Conservation (phyloP, 345 rosid species). For the Euphorbia lathyris region DNA sequence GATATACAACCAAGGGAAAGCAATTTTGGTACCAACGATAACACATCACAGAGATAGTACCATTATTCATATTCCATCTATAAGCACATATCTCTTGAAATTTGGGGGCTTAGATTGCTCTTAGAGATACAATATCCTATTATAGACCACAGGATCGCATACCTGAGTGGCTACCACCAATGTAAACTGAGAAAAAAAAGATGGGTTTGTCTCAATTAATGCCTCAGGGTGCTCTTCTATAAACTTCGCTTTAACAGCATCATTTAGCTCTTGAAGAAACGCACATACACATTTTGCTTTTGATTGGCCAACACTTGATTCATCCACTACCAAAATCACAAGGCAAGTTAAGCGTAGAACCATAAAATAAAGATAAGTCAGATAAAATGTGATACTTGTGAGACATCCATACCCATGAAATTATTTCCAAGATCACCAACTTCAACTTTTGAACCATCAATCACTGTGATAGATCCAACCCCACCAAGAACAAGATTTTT, state of each 20-base stretch:
- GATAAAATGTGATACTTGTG: conserved; percentile 39
- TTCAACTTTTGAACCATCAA: conserved; percentile 91
- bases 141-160: neutral
- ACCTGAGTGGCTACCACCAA: conserved; percentile 95
- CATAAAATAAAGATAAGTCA: neutral
- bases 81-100: neutral
- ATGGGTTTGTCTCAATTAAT: conserved; percentile 59
- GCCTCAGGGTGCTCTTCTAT: conserved; percentile 82
- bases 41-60: neutral
- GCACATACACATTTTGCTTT: conserved; percentile 88
- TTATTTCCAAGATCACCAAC: conserved; percentile 94
- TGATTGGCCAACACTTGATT: conserved; percentile 65
- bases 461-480: conserved; percentile 82
- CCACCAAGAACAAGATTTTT: conserved; percentile 98
- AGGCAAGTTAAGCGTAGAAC: neutral
- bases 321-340: conserved; percentile 56
- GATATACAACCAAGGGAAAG: neutral
- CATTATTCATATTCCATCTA: neutral
- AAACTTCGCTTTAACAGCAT: conserved; percentile 97
- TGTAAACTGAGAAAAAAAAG: conserved; percentile 89
- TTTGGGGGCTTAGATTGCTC: conserved; percentile 21
- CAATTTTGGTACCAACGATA: neutral
- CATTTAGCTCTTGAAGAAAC: conserved; percentile 94
- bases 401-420: conserved; percentile 91
- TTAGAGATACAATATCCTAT: neutral